Conservation (phyloP, 2,329 filamentous ascomycete species). For the Monilinia laxa region DNA sequence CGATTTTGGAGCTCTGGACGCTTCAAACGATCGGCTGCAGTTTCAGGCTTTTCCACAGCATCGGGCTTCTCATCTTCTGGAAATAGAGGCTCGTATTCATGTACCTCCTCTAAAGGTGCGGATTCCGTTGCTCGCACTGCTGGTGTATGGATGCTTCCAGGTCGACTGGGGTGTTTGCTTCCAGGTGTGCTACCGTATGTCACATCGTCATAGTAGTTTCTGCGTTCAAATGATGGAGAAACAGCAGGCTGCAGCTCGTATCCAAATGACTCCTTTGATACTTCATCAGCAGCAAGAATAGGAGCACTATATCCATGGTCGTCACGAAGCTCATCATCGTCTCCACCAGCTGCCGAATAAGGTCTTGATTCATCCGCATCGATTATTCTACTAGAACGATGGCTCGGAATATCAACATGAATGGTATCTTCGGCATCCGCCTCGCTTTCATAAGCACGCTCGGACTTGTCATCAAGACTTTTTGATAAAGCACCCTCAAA, state of each 20-base stretch:
- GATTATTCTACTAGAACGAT: conserved; percentile 47
- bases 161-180: conserved; percentile 59
- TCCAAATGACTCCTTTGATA: conserved; percentile 68
- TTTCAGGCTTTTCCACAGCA: conserved; percentile 48
- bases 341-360: conserved; percentile 45
- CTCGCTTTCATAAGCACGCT: conserved; percentile 47
- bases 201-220: conserved; percentile 57
- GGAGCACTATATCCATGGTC: conserved; percentile 68
- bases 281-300: conserved; percentile 86
- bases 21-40: conserved; percentile 57
- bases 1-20: conserved; percentile 54
- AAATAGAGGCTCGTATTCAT: conserved; percentile 95
- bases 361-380: conserved; percentile 49
- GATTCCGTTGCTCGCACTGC: conserved; percentile 49
- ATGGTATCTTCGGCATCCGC: conserved; percentile 62
- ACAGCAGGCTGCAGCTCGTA: conserved; percentile 78
- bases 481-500: conserved; percentile 43
- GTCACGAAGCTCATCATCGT: conserved; percentile 51
- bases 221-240: conserved; percentile 67
- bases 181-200: conserved; percentile 47
- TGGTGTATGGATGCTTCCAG: conserved; percentile 59
- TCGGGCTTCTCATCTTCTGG: conserved; percentile 66
- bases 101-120: conserved; percentile 80
- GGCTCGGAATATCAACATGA: conserved; percentile 70
- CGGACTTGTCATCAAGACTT: conserved; percentile 39